Evolutionary conservation across 306 rosid species (phyloP).

Genomic region (Urtica urens): DNA sequence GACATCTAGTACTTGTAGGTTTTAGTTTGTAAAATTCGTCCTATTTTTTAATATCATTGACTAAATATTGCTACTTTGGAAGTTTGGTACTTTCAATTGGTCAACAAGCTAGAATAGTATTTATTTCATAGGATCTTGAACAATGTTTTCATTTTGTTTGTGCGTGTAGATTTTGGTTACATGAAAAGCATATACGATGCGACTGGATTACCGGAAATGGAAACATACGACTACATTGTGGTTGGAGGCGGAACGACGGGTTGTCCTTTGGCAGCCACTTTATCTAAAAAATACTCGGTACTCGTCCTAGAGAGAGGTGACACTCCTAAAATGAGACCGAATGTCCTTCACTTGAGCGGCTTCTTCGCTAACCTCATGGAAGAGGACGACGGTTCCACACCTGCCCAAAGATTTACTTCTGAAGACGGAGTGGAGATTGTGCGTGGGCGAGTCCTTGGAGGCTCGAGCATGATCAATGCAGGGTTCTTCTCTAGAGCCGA

Average conservation of each 20-base stretch:
- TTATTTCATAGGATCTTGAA: no score
- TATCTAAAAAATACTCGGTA: conserved; percentile 18
- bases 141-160: no score
- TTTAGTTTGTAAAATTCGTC: no score
- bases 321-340: conserved; percentile 6
- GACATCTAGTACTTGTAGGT: no score
- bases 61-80: no score
- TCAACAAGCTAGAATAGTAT: no score
- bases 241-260: conserved; percentile 31
- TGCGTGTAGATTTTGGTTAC: conserved; percentile 10
- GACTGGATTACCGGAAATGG: background rate
- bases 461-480: conserved; percentile 18
- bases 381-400: conserved; percentile 8
- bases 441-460: conserved; percentile 22
- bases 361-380: background rate
- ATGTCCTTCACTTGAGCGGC: background rate
- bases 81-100: no score
- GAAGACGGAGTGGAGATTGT: conserved; percentile 16
- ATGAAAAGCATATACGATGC: conserved; percentile 13
- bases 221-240: conserved; percentile 19
- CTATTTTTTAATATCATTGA: no score
- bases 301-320: conserved; percentile 25
- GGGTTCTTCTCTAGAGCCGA: conserved; percentile 13
- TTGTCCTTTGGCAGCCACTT: conserved; percentile 24
- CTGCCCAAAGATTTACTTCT: conserved; percentile 15